Conservation (phyloP, 139 green algal genomes). For the Haematococcus lacustris region DNA sequence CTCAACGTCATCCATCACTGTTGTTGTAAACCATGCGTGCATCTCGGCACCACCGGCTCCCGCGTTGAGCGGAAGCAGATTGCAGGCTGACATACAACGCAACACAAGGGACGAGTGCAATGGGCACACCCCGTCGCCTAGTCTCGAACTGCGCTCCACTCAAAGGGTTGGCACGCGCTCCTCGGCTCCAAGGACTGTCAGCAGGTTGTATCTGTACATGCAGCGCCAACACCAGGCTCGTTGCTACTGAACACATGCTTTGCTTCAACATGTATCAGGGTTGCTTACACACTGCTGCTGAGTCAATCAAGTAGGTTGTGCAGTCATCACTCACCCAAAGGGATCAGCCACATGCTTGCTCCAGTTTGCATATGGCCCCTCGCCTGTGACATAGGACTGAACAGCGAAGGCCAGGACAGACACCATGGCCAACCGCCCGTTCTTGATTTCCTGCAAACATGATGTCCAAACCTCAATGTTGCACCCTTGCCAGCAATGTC, state of each 20-base stretch:
- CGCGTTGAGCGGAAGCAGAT: too few relatives aligned
- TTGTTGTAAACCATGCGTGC: too few relatives aligned
- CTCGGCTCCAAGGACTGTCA: conserved; percentile 70
- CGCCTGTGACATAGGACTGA: conserved; percentile 82
- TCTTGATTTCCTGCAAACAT: conserved; percentile 99
- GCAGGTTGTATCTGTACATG: conserved; percentile 74
- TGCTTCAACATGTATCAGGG: background rate
- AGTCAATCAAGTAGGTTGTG: background rate
- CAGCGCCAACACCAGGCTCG: background rate
- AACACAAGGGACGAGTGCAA: too few relatives aligned
- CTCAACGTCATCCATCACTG: too few relatives aligned
- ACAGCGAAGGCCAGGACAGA: conserved; percentile 58
- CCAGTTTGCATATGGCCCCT: conserved; percentile 95
- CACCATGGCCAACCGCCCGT: conserved; percentile 90
- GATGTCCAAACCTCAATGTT: too few relatives aligned
- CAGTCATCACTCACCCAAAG: conserved; percentile 54
- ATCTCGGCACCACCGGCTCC: too few relatives aligned
- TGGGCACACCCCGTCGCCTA: too few relatives aligned
- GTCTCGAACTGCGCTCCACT: too few relatives aligned
- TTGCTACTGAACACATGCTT: background rate
- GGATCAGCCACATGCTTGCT: conserved; percentile 86
- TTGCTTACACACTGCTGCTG: background rate
- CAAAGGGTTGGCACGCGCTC: conserved; percentile 78
- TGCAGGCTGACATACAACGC: too few relatives aligned
- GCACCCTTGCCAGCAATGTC: too few relatives aligned